Conservation (phyloP, 768 basidiomycete species). For the Phylloporus scabripes region DNA sequence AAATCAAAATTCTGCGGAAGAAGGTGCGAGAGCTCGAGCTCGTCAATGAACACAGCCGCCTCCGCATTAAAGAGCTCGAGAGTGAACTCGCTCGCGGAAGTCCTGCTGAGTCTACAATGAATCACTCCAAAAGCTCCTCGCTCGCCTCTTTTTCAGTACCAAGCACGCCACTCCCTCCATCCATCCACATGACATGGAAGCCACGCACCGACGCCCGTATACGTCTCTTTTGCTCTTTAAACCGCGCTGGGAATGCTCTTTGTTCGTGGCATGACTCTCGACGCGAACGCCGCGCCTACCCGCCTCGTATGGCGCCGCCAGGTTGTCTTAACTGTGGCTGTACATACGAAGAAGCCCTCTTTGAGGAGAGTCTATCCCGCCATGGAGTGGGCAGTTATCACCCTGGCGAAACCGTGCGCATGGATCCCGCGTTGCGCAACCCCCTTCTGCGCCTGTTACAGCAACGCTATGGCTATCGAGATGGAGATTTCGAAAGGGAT, state of each 20-base stretch:
- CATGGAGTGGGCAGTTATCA: slow-evolving; percentile 78
- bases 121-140: slow-evolving; percentile 12
- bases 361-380: slow-evolving; percentile 77
- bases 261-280: slow-evolving; percentile 90
- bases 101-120: slow-evolving; percentile 19
- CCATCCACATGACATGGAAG: slow-evolving; percentile 57
- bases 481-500: slow-evolving; percentile 82
- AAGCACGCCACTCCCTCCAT: slow-evolving; percentile 35
- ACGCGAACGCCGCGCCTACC: slow-evolving; percentile 69
- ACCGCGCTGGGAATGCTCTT: slow-evolving; percentile 82
- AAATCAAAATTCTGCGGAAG: slow-evolving; percentile 51
- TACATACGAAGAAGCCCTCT: slow-evolving; percentile 77
- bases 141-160: slow-evolving; percentile 15
- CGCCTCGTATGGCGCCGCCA: slow-evolving; percentile 74
- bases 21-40: slow-evolving; percentile 61
- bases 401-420: slow-evolving; percentile 80
- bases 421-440: slow-evolving; percentile 84
- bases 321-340: slow-evolving; percentile 84
- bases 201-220: slow-evolving; percentile 68
- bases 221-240: slow-evolving; percentile 71
- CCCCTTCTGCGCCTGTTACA: slow-evolving; percentile 70
- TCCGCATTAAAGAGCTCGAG: slow-evolving; percentile 46
- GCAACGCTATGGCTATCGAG: slow-evolving; percentile 68
- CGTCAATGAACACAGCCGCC: slow-evolving; percentile 46
- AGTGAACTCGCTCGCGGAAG: slow-evolving; percentile 35